These are phyloP conservation scores for Plantago ovata DNA, from an alignment of 257 asterid genomes.

Conservation along the genomic window DNA sequence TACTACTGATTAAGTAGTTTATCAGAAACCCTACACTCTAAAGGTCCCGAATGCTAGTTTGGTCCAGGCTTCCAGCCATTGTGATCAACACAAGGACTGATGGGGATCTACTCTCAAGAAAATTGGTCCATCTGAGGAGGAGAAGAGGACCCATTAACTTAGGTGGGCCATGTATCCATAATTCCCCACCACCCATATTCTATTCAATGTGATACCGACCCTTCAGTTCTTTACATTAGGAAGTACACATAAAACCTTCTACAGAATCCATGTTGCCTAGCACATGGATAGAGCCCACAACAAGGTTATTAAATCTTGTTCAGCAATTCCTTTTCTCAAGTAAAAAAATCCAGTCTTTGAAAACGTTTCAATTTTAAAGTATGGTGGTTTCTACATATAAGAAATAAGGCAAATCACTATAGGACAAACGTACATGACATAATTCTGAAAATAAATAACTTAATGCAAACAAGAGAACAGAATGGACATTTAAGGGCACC, in stretches of 20 bases:
- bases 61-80: slow-evolving; percentile 22
- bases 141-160: slow-evolving; percentile 40
- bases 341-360: slow-evolving; percentile 7
- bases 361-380: not conserved
- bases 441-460: no score
- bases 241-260: slow-evolving; percentile 35
- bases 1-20: not conserved
- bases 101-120: slow-evolving; percentile 30
- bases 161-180: slow-evolving; percentile 57
- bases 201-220: slow-evolving; percentile 59
- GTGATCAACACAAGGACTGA: slow-evolving; percentile 23
- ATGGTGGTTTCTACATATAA: not conserved
- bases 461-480: not conserved
- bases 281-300: slow-evolving; percentile 53
- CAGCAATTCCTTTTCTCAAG: not conserved
- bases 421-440: not conserved
- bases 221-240: slow-evolving; percentile 43
- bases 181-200: slow-evolving; percentile 49
- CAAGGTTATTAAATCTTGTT: not conserved
- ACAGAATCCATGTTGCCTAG: slow-evolving; percentile 43
- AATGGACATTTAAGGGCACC: slow-evolving; percentile 6
- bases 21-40: not conserved
- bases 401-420: not conserved
- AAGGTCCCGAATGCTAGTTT: not conserved
- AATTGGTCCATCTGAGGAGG: slow-evolving; percentile 48